Base-by-base conservation (phyloP, 148 eudicot genomes). In the Rhododendron williamsianum region DNA sequence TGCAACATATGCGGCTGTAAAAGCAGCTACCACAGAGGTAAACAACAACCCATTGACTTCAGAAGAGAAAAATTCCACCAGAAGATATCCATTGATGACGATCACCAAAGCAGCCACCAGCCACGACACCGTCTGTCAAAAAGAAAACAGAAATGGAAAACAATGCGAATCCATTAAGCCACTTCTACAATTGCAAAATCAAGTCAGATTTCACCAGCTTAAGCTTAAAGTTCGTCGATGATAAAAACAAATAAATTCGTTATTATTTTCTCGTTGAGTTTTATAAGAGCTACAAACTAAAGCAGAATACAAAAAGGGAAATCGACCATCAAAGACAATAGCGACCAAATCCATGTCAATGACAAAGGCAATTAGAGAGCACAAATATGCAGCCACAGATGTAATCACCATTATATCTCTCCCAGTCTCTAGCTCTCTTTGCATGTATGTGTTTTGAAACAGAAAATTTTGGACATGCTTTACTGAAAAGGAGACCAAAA, bases 81-180 rank as follows among this genome's bases (percentile, higher is more conserved):
- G 46, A 35, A 93, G 92, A 87, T 93, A 93, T 18, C 95, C 95
- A 46, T 93, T 93, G 85, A 93, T 93, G 71, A 87, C 87, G 10
- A 92, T 93, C 82, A 93, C 91, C 85, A 93, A 86, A 1, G 63
- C 90, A 78, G 93, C 95, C n/a, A 93, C 94, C 30, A 90, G 77
- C 93, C 95, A 91, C 16, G 93, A 90, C 36, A 89, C 83, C 71
- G 74, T 52, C 95, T 93, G 83, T 60, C 43, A 74, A 25, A 41
- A 36, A 77, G 13, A 36, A 4, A 30, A 27, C 3, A 49, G 60
- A 52, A 76, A 35, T 21, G 13, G 15, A 30, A n/a, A 35, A 86
- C 38, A 81, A 73, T 54, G 67, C 4, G 73, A 72, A 38, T 35
- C 18, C 49, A 74, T 52, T 54, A 51, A 49, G 63, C 36, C 46